Percentiles rank a stretch among this genome's conserved stretches.
Evolutionary conservation across 1,284 basidiomycete species (phyloP).

Genomic region (Pseudozyma sp.): DNA sequence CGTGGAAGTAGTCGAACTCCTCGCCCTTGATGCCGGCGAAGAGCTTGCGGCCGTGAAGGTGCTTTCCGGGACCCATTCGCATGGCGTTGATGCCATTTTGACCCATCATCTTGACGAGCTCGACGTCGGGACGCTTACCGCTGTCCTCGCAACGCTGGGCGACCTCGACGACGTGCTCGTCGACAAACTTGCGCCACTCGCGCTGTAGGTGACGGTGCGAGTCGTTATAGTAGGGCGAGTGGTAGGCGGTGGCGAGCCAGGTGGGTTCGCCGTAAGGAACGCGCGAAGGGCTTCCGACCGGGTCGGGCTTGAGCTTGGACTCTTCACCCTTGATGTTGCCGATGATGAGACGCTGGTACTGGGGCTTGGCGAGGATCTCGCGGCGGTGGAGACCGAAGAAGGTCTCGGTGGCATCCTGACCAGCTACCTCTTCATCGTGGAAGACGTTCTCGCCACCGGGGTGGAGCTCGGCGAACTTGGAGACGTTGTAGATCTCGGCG

Average conservation of each 20-base stretch:
- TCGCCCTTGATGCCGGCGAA: conserved; percentile 89
- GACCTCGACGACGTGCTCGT: conserved; percentile 87
- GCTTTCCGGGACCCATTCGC: conserved; percentile 78
- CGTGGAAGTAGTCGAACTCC: conserved; percentile 87
- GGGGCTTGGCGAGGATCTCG: conserved; percentile 62
- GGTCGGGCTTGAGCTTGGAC: conserved; percentile 59
- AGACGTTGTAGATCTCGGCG: conserved; percentile 67
- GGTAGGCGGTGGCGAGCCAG: conserved; percentile 61
- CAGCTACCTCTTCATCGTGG: conserved; percentile 65
- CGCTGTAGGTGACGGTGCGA: conserved; percentile 68
- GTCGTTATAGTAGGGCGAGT: conserved; percentile 69
- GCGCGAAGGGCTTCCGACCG: conserved; percentile 59
- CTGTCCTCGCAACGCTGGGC: conserved; percentile 85
- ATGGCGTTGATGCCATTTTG: conserved; percentile 62
- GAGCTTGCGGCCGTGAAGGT: conserved; percentile 82
- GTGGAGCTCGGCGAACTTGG: conserved; percentile 66
- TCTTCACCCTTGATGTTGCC: conserved; percentile 65
- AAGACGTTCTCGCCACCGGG: conserved; percentile 67
- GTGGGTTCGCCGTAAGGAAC: conserved; percentile 68
- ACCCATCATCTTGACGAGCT: conserved; percentile 70
- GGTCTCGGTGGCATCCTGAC: conserved; percentile 66
- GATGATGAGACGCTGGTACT: conserved; percentile 62
- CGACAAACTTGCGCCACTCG: conserved; percentile 72
- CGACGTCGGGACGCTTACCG: conserved; percentile 74
- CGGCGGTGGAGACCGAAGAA: conserved; percentile 68